Evolutionary conservation across 2,329 filamentous ascomycete genomes (phyloP).

Genomic region (Neofusicoccum sp.): DNA sequence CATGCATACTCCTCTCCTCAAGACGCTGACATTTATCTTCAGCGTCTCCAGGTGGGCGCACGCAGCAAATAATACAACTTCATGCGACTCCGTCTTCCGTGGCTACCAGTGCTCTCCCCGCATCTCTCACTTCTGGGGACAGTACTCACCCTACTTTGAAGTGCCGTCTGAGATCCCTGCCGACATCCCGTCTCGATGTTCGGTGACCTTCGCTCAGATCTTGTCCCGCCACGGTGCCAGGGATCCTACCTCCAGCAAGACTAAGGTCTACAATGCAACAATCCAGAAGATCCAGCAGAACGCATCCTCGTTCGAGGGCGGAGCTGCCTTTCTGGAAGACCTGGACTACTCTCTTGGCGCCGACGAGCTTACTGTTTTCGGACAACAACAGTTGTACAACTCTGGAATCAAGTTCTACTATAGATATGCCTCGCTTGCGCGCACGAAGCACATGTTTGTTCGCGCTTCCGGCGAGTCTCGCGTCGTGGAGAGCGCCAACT

Average conservation of each 20-base stretch:
- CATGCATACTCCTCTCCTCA: background rate
- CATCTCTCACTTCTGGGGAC: conserved; percentile 73
- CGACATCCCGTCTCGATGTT: conserved; percentile 64
- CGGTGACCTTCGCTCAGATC: conserved; percentile 74
- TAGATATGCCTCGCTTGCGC: conserved; percentile 66
- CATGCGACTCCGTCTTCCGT: conserved; percentile 53
- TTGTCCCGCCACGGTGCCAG: conserved; percentile 83
- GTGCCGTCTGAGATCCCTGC: conserved; percentile 65
- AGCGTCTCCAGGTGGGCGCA: conserved; percentile 6
- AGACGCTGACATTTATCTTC: background rate
- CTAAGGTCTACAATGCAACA: conserved; percentile 60
- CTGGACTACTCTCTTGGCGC: conserved; percentile 71
- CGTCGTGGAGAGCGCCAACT: conserved; percentile 70
- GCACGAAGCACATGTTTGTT: conserved; percentile 63
- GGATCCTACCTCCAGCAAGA: conserved; percentile 72
- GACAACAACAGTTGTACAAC: conserved; percentile 67
- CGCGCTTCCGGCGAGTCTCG: conserved; percentile 68
- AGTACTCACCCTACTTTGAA: conserved; percentile 82
- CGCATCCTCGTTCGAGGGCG: conserved; percentile 53
- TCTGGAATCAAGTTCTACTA: conserved; percentile 74
- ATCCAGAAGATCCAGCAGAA: conserved; percentile 65
- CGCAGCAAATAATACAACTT: conserved; percentile 7
- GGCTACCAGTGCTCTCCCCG: conserved; percentile 64
- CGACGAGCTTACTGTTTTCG: conserved; percentile 67
- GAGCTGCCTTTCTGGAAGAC: conserved; percentile 67